A percentile compares a stretch with the other conserved stretches of the same genome.
These are phyloP conservation scores for Hanseniaspora occidentalis DNA, from an alignment of 805 yeast species.

Conservation along the genomic window DNA sequence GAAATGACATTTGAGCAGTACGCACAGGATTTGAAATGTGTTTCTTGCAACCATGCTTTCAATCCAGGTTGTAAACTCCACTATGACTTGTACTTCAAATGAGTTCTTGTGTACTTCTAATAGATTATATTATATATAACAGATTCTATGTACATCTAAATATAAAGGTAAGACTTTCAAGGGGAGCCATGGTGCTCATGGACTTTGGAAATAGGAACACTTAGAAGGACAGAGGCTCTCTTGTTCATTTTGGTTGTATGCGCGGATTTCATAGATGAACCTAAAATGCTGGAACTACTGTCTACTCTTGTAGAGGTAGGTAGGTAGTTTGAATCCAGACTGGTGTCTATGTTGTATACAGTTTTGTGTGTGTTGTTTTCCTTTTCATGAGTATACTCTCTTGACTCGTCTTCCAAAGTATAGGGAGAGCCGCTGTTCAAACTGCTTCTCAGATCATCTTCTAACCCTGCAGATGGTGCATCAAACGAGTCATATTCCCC, in stretches of 20 bases:
- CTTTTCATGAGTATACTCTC: no score
- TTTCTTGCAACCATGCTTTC: constrained; percentile 14
- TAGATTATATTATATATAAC: constrained; percentile 1
- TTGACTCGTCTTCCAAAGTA: no score
- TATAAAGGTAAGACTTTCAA: constrained; percentile 6
- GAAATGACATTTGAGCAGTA: constrained; percentile 20
- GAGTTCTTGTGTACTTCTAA: constrained; percentile 1
- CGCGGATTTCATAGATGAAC: constrained; percentile 2
- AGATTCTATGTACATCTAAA: constrained; percentile 4
- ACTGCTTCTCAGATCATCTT: no score
- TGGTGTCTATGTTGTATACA: no score
- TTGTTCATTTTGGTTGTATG: constrained; percentile 4
- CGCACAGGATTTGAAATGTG: constrained; percentile 10
- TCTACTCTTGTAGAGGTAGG: not conserved
- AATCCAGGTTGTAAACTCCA: constrained; percentile 24
- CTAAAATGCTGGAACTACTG: not conserved
- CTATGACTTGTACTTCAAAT: constrained; percentile 18
- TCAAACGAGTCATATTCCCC: no score
- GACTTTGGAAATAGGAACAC: constrained; percentile 20
- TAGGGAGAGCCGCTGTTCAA: no score
- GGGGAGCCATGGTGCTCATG: constrained; percentile 11
- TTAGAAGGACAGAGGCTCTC: constrained; percentile 15
- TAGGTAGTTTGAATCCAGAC: no score
- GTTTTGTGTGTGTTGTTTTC: no score
- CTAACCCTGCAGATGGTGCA: no score